phyloP scores from a whole-genome alignment of 768 basidiomycete genomes.

The Podaxis sp. region DNA sequence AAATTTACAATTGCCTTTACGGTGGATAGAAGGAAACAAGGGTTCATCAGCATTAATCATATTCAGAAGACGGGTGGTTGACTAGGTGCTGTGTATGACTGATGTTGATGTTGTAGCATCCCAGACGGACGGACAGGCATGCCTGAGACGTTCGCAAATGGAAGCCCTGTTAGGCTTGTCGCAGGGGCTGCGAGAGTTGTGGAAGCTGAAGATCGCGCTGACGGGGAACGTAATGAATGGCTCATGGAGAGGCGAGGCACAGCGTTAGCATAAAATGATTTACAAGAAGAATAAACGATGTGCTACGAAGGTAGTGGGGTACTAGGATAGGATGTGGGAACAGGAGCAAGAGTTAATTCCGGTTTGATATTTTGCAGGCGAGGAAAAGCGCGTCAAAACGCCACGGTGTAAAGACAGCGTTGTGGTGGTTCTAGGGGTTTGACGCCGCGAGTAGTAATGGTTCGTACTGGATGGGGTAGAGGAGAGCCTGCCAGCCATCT shows the following conservation, averaged over 20 bases:
- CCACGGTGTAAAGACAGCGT: background rate
- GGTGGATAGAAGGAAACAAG: conserved; percentile 4
- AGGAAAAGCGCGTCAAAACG: background rate
- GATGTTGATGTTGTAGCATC: conserved; percentile 8
- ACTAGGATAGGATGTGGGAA: background rate
- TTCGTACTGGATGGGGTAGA: conserved; percentile 13
- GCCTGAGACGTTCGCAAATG: background rate
- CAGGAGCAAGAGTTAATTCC: conserved; percentile 9
- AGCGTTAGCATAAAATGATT: background rate
- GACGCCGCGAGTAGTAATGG: conserved; percentile 7
- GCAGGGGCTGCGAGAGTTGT: background rate
- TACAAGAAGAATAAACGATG: background rate
- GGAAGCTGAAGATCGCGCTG: background rate
- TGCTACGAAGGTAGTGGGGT: background rate
- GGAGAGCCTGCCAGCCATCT: conserved; percentile 9
- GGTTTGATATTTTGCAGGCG: conserved; percentile 11
- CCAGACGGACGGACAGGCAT: conserved; percentile 1
- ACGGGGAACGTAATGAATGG: conserved; percentile 6
- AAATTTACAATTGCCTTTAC: conserved; percentile 8
- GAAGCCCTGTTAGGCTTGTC: conserved; percentile 4
- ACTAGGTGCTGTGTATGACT: conserved; percentile 6
- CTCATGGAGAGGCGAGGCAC: background rate
- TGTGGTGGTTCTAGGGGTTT: conserved; percentile 1
- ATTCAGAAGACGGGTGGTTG: conserved; percentile 7
- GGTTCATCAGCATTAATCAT: conserved; percentile 13